phyloP scores from a whole-genome alignment of 495 filamentous ascomycete genomes.

The Neurospora intermedia region DNA sequence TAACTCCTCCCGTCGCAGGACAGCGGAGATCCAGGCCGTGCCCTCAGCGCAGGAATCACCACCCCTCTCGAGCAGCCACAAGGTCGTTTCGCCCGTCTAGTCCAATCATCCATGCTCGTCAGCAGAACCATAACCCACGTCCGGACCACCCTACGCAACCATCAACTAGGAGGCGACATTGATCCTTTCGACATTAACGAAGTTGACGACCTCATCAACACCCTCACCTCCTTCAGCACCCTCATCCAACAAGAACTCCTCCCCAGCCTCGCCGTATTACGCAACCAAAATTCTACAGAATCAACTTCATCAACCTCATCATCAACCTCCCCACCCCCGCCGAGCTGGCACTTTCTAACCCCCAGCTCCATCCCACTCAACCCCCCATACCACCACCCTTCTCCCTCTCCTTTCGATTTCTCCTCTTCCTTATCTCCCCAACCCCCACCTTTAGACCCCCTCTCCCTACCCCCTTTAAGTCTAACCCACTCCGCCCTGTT shows the following conservation, averaged over 20 bases:
- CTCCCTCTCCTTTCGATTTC: not conserved
- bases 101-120: constrained; percentile 23
- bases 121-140: constrained; percentile 17
- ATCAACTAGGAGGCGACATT: not conserved
- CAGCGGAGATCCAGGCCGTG: constrained; percentile 16
- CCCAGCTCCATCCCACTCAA: not conserved
- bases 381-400: not conserved
- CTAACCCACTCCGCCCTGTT: constrained; percentile 12
- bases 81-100: constrained; percentile 30
- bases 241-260: constrained; percentile 6
- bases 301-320: not conserved
- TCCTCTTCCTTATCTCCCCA: not conserved
- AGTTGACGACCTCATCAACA: constrained; percentile 4
- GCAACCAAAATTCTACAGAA: not conserved
- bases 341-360: not conserved
- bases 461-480: constrained; percentile 4
- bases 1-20: constrained; percentile 9
- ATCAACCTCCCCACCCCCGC: not conserved
- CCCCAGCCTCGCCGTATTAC: not conserved
- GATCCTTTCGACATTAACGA: constrained; percentile 4
- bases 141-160: constrained; percentile 1
- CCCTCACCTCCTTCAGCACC: constrained; percentile 6
- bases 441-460: not conserved
- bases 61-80: constrained; percentile 15
- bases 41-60: constrained; percentile 5